These are phyloP conservation scores for Alternaria infectoria DNA, from an alignment of 2,329 filamentous ascomycete genomes.

Conservation along the genomic window DNA sequence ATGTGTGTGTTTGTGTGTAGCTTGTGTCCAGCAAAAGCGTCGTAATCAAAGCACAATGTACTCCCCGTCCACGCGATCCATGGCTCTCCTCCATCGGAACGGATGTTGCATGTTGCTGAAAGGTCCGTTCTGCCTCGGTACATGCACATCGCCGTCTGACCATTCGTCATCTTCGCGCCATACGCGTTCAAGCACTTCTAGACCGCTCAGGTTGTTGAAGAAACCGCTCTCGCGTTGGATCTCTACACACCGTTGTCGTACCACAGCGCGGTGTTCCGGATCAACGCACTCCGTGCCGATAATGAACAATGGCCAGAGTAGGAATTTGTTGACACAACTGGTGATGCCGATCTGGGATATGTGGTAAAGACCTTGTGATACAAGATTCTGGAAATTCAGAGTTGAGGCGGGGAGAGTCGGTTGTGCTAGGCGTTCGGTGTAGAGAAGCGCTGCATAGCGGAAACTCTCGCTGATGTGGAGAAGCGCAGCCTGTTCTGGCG, in stretches of 20 bases:
- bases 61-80: conserved; percentile 58
- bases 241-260: conserved; percentile 80
- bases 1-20: conserved; percentile 15
- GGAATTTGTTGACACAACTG: conserved; percentile 79
- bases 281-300: conserved; percentile 88
- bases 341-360: conserved; percentile 78
- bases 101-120: conserved; percentile 42
- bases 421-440: conserved; percentile 84
- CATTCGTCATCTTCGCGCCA: conserved; percentile 67
- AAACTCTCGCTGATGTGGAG: conserved; percentile 88
- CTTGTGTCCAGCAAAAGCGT: conserved; percentile 21
- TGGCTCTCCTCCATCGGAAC: conserved; percentile 59
- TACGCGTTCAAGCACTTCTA: conserved; percentile 84
- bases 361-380: conserved; percentile 82
- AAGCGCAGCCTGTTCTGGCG: conserved; percentile 71
- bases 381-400: conserved; percentile 81
- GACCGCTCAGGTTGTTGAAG: conserved; percentile 86
- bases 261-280: conserved; percentile 76
- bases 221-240: conserved; percentile 90
- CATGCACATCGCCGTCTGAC: conserved; percentile 29
- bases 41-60: conserved; percentile 57
- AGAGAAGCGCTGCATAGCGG: conserved; percentile 85
- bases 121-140: conserved; percentile 24
- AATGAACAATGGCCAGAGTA: conserved; percentile 93
- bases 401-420: conserved; percentile 75